Evolutionary conservation across 805 yeast genomes (phyloP).

Genomic region (Kodamaea jinghongensis): DNA sequence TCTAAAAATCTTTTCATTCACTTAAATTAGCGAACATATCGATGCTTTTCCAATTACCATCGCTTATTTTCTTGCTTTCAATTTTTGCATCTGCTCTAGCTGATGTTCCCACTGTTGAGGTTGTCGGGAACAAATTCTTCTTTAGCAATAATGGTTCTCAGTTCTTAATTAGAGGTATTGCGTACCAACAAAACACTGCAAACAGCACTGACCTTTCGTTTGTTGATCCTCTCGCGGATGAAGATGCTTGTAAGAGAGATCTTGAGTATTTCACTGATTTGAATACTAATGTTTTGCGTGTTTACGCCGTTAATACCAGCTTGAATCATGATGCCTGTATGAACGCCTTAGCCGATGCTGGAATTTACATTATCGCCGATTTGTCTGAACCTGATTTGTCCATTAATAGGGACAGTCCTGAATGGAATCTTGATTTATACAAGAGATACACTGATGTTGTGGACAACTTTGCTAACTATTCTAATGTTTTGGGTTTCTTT

Average conservation of each 20-base stretch:
- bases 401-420: conserved; percentile 72
- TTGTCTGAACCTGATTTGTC: conserved; percentile 71
- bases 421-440: conserved; percentile 71
- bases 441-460: conserved; percentile 79
- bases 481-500: conserved; percentile 87
- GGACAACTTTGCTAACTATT: conserved; percentile 72
- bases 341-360: conserved; percentile 40
- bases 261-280: conserved; percentile 34
- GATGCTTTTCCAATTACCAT: conserved; percentile 9
- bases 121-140: conserved; percentile 43
- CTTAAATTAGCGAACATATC: background rate
- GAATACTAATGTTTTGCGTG: conserved; percentile 43
- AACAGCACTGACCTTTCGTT: conserved; percentile 23
- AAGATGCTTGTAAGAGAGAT: conserved; percentile 42
- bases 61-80: conserved; percentile 8
- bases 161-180: conserved; percentile 43
- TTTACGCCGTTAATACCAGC: conserved; percentile 40
- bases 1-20: too few relatives aligned
- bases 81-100: conserved; percentile 5
- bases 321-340: conserved; percentile 41
- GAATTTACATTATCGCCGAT: conserved; percentile 44
- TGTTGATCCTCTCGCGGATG: conserved; percentile 42
- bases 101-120: conserved; percentile 34
- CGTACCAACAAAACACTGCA: conserved; percentile 42
- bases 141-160: conserved; percentile 43